Base-by-base conservation (phyloP, 176 grass and related monocot genomes). In the Aegilops longissima region DNA sequence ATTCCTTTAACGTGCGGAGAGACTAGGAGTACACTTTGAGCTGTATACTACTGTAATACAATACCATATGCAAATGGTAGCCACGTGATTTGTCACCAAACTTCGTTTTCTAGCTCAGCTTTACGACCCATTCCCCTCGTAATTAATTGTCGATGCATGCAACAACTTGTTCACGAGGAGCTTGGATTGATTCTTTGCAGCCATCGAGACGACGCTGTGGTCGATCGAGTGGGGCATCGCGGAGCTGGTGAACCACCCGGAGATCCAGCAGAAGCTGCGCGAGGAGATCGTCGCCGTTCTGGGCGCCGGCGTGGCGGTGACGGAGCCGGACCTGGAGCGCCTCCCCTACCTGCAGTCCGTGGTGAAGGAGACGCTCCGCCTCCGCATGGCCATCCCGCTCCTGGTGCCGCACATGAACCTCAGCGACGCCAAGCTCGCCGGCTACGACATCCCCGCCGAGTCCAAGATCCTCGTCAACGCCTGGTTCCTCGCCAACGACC, bases 351-450 rank as follows among this genome's bases (percentile, higher is more conserved):
- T 98, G 67, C 93, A 98, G 86, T 82, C 94, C 24, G 76, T 96
- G n/a, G 85, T 98, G 63, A 98, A 94, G 90, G 97, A 98, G 94
- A 98, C 97, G 0, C 90, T 98, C 31, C 97, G 97, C 51, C 82
- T 98, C 20, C 97, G 97, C 88, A 98, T 98, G 97, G 97, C 97
- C 49, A 98, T 98, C 89, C 97, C 97, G 59, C 90, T 98, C 18
- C 92, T 98, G 21, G 97, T 98, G n/a, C 97, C 97, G 14, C 97
- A 98, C 94, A 98, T 98, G 97, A 98, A 98, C 94, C 97, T 98
- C 81, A 78, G 82, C 78, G 90, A 98, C 39, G 97, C 88, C 61
- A 96, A 93, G 86, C 97, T 96, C 79, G 29, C 47, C 40, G 97
- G 97, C 58, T 96, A 69, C 78, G 97, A 98, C 89, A 98, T 98